Evolutionary conservation across 805 yeast species (phyloP).

Genomic region (Hanseniaspora taiwanica): DNA sequence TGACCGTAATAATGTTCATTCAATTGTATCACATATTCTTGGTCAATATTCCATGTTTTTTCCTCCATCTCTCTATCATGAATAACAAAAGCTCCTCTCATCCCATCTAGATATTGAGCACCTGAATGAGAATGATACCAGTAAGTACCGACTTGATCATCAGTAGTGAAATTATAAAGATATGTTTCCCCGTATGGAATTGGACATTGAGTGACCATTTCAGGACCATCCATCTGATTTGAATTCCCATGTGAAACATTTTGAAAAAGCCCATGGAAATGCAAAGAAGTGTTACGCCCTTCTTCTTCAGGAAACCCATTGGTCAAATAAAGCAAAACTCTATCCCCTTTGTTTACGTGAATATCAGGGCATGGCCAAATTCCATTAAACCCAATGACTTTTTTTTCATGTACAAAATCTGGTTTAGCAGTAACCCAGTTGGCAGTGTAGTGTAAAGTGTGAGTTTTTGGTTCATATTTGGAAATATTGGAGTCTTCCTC

Average conservation of each 20-base stretch:
- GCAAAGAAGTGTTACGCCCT: slow-evolving; percentile 38
- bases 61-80: slow-evolving; percentile 34
- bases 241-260: slow-evolving; percentile 33
- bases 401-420: slow-evolving; percentile 44
- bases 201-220: slow-evolving; percentile 70
- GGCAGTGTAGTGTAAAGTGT: slow-evolving; percentile 42
- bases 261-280: slow-evolving; percentile 71
- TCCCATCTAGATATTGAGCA: slow-evolving; percentile 66
- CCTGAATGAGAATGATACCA: slow-evolving; percentile 81
- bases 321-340: slow-evolving; percentile 42
- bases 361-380: slow-evolving; percentile 65
- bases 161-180: slow-evolving; percentile 57
- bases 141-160: slow-evolving; percentile 58
- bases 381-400: slow-evolving; percentile 54
- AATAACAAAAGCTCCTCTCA: slow-evolving; percentile 54
- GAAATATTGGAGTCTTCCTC: background rate
- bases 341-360: slow-evolving; percentile 51
- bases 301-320: slow-evolving; percentile 37
- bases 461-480: slow-evolving; percentile 25
- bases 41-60: slow-evolving; percentile 47
- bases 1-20: slow-evolving; percentile 53
- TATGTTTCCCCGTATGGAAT: slow-evolving; percentile 54
- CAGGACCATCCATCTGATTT: slow-evolving; percentile 65
- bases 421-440: slow-evolving; percentile 53
- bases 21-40: slow-evolving; percentile 43